Percentiles rank a stretch among this genome's conserved stretches.
phyloP scores from a whole-genome alignment of 495 filamentous ascomycete genomes.

The Penicillium tannophilum region DNA sequence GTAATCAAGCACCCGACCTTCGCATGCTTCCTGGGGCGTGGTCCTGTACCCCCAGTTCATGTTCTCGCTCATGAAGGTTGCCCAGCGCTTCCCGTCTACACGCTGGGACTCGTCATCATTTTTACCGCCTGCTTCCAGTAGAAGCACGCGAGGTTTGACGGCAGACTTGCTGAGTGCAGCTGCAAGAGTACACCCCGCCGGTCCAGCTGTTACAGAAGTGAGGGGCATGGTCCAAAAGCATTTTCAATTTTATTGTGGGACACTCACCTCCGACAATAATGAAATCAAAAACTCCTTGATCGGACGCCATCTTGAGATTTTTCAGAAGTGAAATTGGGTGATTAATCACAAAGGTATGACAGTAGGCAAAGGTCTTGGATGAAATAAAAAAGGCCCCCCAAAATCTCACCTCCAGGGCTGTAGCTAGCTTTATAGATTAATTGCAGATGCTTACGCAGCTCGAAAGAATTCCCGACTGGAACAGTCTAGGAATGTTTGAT shows the following conservation, averaged over 20 bases:
- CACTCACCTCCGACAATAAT: constrained; percentile 56
- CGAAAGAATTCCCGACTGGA: background rate
- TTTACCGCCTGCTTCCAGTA: constrained; percentile 58
- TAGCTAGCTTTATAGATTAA: background rate
- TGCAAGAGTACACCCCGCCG: constrained; percentile 56
- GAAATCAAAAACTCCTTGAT: constrained; percentile 45
- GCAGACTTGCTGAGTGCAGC: constrained; percentile 45
- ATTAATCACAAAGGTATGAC: background rate
- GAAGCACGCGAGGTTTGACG: constrained; percentile 50
- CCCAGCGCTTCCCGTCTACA: constrained; percentile 55
- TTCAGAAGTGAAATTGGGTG: background rate
- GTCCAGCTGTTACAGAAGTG: constrained; percentile 46
- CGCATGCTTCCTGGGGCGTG: constrained; percentile 52
- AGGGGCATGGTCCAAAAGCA: background rate
- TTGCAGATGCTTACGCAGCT: too few species aligned
- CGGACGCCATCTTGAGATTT: background rate
- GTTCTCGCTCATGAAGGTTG: constrained; percentile 46
- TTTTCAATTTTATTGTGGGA: background rate
- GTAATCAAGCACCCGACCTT: constrained; percentile 54
- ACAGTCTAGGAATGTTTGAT: background rate
- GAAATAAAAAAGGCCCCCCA: background rate
- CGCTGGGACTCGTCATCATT: constrained; percentile 50
- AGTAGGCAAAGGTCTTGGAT: background rate
- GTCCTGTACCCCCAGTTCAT: constrained; percentile 67
- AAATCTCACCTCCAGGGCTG: background rate